These are phyloP conservation scores for Magnolia sinica DNA, from an alignment of 164 flowering plant genomes.

Conservation along the genomic window DNA sequence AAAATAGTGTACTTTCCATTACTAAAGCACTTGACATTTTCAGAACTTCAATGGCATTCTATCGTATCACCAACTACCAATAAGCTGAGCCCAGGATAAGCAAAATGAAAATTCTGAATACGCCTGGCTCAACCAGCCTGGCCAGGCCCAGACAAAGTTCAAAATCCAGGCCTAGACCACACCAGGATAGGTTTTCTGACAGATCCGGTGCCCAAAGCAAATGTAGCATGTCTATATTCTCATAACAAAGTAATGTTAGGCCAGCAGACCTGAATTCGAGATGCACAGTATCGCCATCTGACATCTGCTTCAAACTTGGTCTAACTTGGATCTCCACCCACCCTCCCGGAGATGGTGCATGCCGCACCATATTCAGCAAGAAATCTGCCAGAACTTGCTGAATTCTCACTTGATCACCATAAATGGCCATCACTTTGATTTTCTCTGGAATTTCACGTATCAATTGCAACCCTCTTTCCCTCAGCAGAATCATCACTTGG, in stretches of 20 bases:
- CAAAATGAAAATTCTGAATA: too few species aligned
- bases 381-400: conserved; percentile 86
- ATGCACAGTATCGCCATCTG: conserved; percentile 47
- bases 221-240: conserved; percentile 7
- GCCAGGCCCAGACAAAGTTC: too few species aligned
- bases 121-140: too few species aligned
- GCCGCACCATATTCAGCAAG: conserved; percentile 69
- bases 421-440: conserved; percentile 62
- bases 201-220: too few species aligned
- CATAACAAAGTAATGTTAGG: not conserved
- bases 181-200: too few species aligned
- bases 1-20: too few species aligned
- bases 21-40: too few species aligned
- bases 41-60: too few species aligned
- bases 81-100: too few species aligned
- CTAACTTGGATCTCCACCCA: conserved; percentile 92
- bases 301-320: conserved; percentile 52
- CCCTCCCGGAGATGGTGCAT: conserved; percentile 80
- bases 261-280: conserved; percentile 72
- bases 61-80: too few species aligned
- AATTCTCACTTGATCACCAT: conserved; percentile 81
- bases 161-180: too few species aligned
- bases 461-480: conserved; percentile 72
- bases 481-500: conserved; percentile 74
- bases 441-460: conserved; percentile 90